Base-by-base conservation (phyloP, 2,329 filamentous ascomycete species). In the Pseudocercospora vitis region DNA sequence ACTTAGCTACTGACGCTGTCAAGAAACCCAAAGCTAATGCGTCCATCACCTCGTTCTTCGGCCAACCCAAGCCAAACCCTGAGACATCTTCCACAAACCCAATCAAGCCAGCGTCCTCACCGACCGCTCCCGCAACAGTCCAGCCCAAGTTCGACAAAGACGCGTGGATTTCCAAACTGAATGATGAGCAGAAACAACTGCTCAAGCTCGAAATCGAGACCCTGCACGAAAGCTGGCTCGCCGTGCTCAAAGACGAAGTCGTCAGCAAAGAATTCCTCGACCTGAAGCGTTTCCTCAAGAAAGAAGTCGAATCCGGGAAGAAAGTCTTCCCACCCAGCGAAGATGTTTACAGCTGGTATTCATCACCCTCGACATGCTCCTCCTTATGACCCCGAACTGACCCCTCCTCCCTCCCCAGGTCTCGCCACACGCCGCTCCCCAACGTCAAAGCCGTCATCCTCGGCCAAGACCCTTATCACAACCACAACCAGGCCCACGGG, bases 401-500 rank as follows among this genome's bases (percentile, higher is more conserved):
- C 42, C 44, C 45, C 44, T 45, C 42, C 39, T 53, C 52, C 50
- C 44, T 26, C 35, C 31, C 24, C 55, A 96, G 92, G 92, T 96
- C 92, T 56, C 88, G 91, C 21, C 88, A 95, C 71, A 96, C 92
- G 0, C 91, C 94, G 6, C 85, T 99, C 64, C 77, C 86, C 75
- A 86, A 80, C 11, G 91, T 97, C 71, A 96, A 95, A 72, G 88
- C 88, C 53, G 91, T 99, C 56, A 91, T 99, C 67, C 74, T 97
- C 50, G 94, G 94, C 61, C 94, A 99, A 76, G 94, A 99, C 70
- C 94, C 94, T 2, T 99, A 99, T 73, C 94, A 99, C 77, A 95
- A 95, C 71, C 72, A 84, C 70, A 95, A 95, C 72, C 94, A 99
- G 78, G 94, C 94, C 47, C 94, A 97, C 72, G 94, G 94, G 37